Evolutionary conservation across 208 protist species (phyloP).

Genomic region (Crithidia brevicula): DNA sequence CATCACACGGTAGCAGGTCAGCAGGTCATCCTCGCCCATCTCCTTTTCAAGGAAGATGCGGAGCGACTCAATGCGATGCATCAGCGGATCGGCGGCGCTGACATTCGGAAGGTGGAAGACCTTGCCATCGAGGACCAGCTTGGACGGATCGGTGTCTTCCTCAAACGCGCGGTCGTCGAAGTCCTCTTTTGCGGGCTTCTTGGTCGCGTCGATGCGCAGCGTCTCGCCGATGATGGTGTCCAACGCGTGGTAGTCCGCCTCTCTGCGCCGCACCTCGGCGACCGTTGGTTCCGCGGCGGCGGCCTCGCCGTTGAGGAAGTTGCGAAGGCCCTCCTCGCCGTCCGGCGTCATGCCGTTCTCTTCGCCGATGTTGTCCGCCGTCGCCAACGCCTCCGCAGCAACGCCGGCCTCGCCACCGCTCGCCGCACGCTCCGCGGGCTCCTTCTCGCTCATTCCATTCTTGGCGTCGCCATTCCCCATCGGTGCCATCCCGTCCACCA

Average conservation of each 20-base stretch:
- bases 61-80: slow-evolving; percentile 91
- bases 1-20: slow-evolving; percentile 78
- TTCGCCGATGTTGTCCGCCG: background rate
- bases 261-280: slow-evolving; percentile 41
- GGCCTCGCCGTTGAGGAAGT: slow-evolving; percentile 68
- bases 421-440: background rate
- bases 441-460: no score
- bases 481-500: no score
- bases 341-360: slow-evolving; percentile 37
- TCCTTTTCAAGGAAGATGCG: slow-evolving; percentile 85
- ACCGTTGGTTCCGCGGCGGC: slow-evolving; percentile 33
- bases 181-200: slow-evolving; percentile 37
- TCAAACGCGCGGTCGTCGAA: slow-evolving; percentile 72
- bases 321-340: slow-evolving; percentile 58
- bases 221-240: slow-evolving; percentile 72
- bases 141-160: slow-evolving; percentile 50
- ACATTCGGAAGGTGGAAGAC: slow-evolving; percentile 86
- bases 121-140: slow-evolving; percentile 90
- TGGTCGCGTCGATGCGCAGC: slow-evolving; percentile 23
- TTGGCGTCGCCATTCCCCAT: no score
- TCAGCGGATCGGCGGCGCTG: slow-evolving; percentile 75
- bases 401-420: background rate
- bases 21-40: slow-evolving; percentile 77
- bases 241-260: slow-evolving; percentile 74
- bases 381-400: background rate